A percentile compares a stretch with the other conserved stretches of the same genome.
These are phyloP conservation scores for Monosporozyma servazzii DNA, from an alignment of 805 yeast genomes.

Conservation along the genomic window DNA sequence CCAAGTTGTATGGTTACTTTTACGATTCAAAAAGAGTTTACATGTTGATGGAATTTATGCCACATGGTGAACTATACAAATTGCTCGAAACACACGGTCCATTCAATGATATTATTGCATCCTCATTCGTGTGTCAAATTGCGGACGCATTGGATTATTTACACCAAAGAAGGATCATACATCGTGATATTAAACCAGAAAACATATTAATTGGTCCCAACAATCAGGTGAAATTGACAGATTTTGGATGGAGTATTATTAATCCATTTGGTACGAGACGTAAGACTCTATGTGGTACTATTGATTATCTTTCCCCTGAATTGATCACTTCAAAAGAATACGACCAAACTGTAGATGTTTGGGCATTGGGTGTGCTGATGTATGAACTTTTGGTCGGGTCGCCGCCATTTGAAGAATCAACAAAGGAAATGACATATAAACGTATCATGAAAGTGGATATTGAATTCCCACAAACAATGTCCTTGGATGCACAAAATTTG, in stretches of 20 bases:
- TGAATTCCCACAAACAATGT: conserved; percentile 59
- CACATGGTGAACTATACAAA: conserved; percentile 79
- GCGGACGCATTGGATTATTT: conserved; percentile 70
- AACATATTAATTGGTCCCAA: conserved; percentile 72
- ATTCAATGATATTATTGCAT: conserved; percentile 65
- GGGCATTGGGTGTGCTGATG: conserved; percentile 86
- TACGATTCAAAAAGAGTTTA: conserved; percentile 75
- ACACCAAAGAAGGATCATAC: conserved; percentile 74
- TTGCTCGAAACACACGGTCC: conserved; percentile 55
- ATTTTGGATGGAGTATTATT: conserved; percentile 89
- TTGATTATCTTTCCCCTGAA: conserved; percentile 93
- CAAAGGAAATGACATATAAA: conserved; percentile 68
- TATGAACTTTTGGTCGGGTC: conserved; percentile 80
- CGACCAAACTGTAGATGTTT: conserved; percentile 70
- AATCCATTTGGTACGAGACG: conserved; percentile 52
- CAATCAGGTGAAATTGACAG: conserved; percentile 75
- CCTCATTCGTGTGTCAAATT: conserved; percentile 73
- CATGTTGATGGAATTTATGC: conserved; percentile 73
- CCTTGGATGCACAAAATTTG: conserved; percentile 68
- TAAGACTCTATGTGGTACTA: conserved; percentile 86
- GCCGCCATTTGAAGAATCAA: conserved; percentile 86
- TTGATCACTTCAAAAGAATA: conserved; percentile 80
- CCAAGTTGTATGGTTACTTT: conserved; percentile 79
- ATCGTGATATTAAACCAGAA: conserved; percentile 91
- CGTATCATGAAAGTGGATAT: conserved; percentile 73